Percentiles rank a stretch among this genome's conserved stretches.
Conservation (phyloP, 2,329 filamentous ascomycete genomes). For the Herpotrichia juniperi region DNA sequence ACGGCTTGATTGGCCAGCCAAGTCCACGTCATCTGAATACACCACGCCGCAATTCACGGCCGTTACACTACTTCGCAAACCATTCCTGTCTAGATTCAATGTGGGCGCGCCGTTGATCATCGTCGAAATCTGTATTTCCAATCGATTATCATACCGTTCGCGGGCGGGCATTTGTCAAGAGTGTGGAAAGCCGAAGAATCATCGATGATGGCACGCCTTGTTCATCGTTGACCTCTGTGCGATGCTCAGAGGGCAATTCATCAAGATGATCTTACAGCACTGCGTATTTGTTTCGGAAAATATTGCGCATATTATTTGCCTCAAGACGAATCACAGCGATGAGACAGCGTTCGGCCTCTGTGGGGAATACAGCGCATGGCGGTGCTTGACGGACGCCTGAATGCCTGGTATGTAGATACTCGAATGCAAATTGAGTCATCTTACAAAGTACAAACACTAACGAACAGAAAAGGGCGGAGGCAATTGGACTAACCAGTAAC, state of each 20-base stretch:
- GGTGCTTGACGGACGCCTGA: background rate
- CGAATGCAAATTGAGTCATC: conserved; percentile 1
- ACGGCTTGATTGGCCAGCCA: background rate
- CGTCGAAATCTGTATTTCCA: conserved; percentile 11
- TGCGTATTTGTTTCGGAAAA: conserved; percentile 20
- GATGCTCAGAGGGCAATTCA: too few relatives aligned
- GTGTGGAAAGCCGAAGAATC: too few relatives aligned
- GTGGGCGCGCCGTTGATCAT: conserved; percentile 32
- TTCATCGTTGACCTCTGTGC: background rate
- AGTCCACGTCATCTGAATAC: background rate
- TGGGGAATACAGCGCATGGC: conserved; percentile 31
- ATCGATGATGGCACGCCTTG: too few relatives aligned
- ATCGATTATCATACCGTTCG: conserved; percentile 26
- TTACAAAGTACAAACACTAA: too few relatives aligned
- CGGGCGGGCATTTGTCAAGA: too few relatives aligned
- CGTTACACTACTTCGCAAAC: background rate
- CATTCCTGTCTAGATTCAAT: conserved; percentile 9
- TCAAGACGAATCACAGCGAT: conserved; percentile 6
- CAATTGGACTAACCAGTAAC: background rate
- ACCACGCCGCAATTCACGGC: background rate
- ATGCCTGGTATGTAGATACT: background rate
- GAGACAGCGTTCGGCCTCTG: conserved; percentile 8
- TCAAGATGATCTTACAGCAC: conserved; percentile 33
- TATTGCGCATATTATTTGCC: conserved; percentile 10
- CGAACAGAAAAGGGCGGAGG: too few relatives aligned